Evolutionary conservation across 1,284 basidiomycete genomes (phyloP).

Genomic region (Leccinum pseudoinsigne): DNA sequence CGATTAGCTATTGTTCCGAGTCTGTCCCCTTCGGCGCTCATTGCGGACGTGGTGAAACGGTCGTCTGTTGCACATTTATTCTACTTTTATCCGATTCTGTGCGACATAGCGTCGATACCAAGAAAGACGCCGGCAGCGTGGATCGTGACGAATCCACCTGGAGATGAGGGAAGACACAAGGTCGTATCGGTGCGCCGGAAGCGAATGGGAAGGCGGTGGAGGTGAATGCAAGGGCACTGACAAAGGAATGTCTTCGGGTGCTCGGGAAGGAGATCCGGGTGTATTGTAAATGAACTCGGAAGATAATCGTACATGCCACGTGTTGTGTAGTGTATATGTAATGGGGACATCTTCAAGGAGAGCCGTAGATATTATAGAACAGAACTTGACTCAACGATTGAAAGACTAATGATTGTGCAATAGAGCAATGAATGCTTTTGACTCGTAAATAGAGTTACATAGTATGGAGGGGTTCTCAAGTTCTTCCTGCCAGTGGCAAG

Average conservation of each 20-base stretch:
- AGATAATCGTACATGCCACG: no score
- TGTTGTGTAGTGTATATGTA: no score
- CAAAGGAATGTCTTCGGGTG: constrained; percentile 67
- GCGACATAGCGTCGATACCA: constrained; percentile 74
- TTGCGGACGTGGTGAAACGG: constrained; percentile 67
- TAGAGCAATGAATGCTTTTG: no score
- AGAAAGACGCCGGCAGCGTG: constrained; percentile 68
- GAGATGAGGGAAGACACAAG: constrained; percentile 14
- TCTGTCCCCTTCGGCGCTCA: constrained; percentile 47
- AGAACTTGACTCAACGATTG: no score
- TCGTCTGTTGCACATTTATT: constrained; percentile 82
- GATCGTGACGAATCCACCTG: constrained; percentile 36
- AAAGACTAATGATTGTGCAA: no score
- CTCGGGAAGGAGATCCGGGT: constrained; percentile 65
- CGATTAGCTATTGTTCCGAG: constrained; percentile 32
- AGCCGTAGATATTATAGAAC: no score
- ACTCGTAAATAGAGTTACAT: no score
- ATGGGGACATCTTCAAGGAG: no score
- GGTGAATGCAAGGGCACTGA: constrained; percentile 66
- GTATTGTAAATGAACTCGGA: constrained; percentile 6
- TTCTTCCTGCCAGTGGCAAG: no score
- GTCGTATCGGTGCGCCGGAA: constrained; percentile 29
- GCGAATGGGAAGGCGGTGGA: constrained; percentile 42
- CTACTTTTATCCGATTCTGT: constrained; percentile 77
- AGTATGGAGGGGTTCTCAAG: no score